Conservation (phyloP, 78 protist species). For the Cavenderia fasciculata region DNA sequence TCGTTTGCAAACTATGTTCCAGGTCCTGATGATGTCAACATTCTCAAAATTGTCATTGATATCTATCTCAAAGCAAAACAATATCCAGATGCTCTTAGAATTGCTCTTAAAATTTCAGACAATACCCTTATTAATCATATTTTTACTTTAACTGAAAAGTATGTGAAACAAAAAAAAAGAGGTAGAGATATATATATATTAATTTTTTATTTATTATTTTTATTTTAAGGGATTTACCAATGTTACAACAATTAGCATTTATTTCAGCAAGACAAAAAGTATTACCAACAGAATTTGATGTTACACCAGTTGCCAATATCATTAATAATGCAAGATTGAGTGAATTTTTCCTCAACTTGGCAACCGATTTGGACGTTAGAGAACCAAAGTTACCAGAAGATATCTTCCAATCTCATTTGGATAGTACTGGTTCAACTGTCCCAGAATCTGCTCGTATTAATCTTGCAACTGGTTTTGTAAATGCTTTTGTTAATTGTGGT, state of each 20-base stretch:
- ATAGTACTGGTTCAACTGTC: constrained; percentile 30
- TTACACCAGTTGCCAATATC: constrained; percentile 56
- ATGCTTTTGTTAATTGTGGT: constrained; percentile 97
- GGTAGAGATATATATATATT: neutral
- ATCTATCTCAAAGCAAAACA: constrained; percentile 74
- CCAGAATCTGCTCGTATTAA: constrained; percentile 91
- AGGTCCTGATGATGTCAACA: constrained; percentile 88
- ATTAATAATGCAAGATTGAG: constrained; percentile 84
- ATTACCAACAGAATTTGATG: constrained; percentile 44
- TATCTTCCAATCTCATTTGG: constrained; percentile 92
- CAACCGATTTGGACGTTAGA: constrained; percentile 94
- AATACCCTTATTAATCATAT: constrained; percentile 21
- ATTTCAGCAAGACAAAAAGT: constrained; percentile 85
- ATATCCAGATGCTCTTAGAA: constrained; percentile 68
- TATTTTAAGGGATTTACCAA: neutral
- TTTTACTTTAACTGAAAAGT: constrained; percentile 68
- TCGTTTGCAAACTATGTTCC: constrained; percentile 88
- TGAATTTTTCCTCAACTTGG: constrained; percentile 88
- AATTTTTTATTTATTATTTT: neutral
- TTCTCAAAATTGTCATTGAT: constrained; percentile 61
- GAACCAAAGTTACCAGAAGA: constrained; percentile 98
- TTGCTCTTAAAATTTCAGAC: constrained; percentile 51
- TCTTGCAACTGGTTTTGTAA: constrained; percentile 96
- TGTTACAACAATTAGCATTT: constrained; percentile 89
- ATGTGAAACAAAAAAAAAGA: neutral